Evolutionary conservation across 768 basidiomycete genomes (phyloP), one percentile per base, ranked within the genome.

Genomic region (Kondoa malvinella): DNA sequence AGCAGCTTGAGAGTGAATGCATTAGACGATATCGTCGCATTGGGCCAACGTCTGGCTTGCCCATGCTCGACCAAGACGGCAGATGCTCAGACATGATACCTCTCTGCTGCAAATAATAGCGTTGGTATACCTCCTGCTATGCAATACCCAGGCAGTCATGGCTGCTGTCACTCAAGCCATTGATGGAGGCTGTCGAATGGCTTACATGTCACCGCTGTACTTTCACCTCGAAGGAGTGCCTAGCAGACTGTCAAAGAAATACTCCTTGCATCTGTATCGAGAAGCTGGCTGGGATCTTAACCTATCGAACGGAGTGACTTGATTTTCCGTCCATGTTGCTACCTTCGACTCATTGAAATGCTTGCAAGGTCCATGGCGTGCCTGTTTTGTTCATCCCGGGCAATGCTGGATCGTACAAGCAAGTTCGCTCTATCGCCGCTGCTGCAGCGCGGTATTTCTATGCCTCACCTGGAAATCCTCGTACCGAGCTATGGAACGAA

Each of bases 371-470:
- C 1, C 65, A 79, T 65, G 89, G 90, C 50, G 75, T 82, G 21
- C 95, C 95, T n/a, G 89, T 94, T 31, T 80, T 99, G 31, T 99
- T 96, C 79, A 87, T 97, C 57, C 95, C 95, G 1, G 95, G 95
- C 4, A 97, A 96, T 76, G 94, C 94, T 27, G 95, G 95, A 3
- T 92, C 89, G 1, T 92, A 87, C 34, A 86, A 84, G 71, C 95
- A 97, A 80, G 87, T 89, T 60, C 85, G 95, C 71, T 92, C 90
- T 15, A 91, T 97, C 72, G 94, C 94, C 2, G 91, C 89, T 15
- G 92, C 90, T 12, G 89, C 91, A 3, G 80, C 87, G 0, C 81
- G 88, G 64, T 89, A 92, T 72, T 92, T 83, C 75, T 89, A 83
- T 74, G 78, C 81, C 16, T 80, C 82, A 29, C 89, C 87, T 0